Evolutionary conservation across 371 early-diverging fungal species (phyloP).

Genomic region (Mucor lusitanicus): DNA sequence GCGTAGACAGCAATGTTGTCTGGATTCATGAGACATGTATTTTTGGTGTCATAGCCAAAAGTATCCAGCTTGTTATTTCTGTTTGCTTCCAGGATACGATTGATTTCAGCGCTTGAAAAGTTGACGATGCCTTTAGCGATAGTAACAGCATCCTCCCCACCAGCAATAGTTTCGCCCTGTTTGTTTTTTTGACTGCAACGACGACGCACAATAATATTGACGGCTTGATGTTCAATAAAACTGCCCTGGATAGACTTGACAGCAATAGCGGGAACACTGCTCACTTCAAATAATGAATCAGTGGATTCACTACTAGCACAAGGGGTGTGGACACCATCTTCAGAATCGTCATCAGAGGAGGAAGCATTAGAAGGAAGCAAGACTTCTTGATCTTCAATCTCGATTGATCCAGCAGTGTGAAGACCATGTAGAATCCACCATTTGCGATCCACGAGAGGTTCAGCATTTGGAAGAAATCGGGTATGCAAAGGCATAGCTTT

Average conservation of each 20-base stretch:
- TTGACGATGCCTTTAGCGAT: slow-evolving; percentile 91
- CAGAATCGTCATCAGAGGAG: slow-evolving; percentile 79
- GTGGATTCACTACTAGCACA: slow-evolving; percentile 35
- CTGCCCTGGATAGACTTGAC: slow-evolving; percentile 80
- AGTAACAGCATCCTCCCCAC: slow-evolving; percentile 45
- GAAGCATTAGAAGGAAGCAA: not conserved
- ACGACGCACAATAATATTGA: slow-evolving; percentile 55
- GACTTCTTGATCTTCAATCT: slow-evolving; percentile 33
- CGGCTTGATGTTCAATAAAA: slow-evolving; percentile 86
- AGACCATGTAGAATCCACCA: slow-evolving; percentile 96
- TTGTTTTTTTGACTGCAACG: slow-evolving; percentile 2
- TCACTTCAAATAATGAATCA: not conserved
- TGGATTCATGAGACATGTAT: slow-evolving; percentile 83
- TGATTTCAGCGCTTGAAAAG: slow-evolving; percentile 82
- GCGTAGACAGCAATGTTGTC: slow-evolving; percentile 79
- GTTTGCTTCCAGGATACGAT: slow-evolving; percentile 52
- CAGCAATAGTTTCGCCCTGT: slow-evolving; percentile 22
- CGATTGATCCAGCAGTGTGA: slow-evolving; percentile 79
- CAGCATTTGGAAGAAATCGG: slow-evolving; percentile 76
- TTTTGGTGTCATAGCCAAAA: slow-evolving; percentile 44
- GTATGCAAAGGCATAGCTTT: slow-evolving; percentile 62
- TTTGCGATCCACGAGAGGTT: slow-evolving; percentile 82
- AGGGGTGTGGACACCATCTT: slow-evolving; percentile 66
- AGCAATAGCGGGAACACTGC: slow-evolving; percentile 85
- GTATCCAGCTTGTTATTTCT: not conserved